Conservation (phyloP, 2,329 filamentous ascomycete genomes). For the Exophiala bonariae region DNA sequence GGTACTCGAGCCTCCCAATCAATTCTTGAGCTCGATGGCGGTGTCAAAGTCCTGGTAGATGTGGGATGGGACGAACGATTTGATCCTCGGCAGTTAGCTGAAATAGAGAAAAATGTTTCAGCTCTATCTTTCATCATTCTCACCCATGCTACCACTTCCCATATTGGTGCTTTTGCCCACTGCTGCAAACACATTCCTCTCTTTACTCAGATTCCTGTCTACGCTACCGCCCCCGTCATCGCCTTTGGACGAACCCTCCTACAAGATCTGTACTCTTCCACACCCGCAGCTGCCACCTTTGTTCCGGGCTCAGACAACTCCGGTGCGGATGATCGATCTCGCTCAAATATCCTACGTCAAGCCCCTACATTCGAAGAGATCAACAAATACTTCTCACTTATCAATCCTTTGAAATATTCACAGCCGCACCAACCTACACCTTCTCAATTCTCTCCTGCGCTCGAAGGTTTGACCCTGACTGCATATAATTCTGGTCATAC, state of each 20-base stretch:
- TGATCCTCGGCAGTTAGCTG: slow-evolving; percentile 75
- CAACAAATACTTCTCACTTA: slow-evolving; percentile 83
- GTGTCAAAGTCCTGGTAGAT: slow-evolving; percentile 91
- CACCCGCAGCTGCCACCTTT: slow-evolving; percentile 81
- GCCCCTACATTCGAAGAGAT: slow-evolving; percentile 86
- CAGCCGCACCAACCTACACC: slow-evolving; percentile 89
- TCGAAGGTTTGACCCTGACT: slow-evolving; percentile 90
- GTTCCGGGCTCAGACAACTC: slow-evolving; percentile 55
- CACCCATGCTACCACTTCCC: slow-evolving; percentile 87
- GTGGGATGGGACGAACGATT: slow-evolving; percentile 96
- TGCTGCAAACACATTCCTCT: slow-evolving; percentile 95
- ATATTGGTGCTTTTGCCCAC: slow-evolving; percentile 90
- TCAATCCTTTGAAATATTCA: slow-evolving; percentile 93
- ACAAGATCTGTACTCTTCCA: slow-evolving; percentile 89
- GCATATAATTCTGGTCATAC: slow-evolving; percentile 97
- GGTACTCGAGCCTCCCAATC: slow-evolving; percentile 80
- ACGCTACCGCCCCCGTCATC: slow-evolving; percentile 91
- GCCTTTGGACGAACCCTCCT: slow-evolving; percentile 86
- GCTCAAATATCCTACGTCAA: slow-evolving; percentile 57
- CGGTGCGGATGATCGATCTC: slow-evolving; percentile 49
- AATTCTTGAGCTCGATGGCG: slow-evolving; percentile 93
- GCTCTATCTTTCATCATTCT: slow-evolving; percentile 91
- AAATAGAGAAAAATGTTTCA: slow-evolving; percentile 89
- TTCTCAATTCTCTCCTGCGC: slow-evolving; percentile 81
- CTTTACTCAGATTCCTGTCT: slow-evolving; percentile 89